Base-by-base conservation (phyloP, 2,329 filamentous ascomycete species). In the Trematosphaeria pertusa region DNA sequence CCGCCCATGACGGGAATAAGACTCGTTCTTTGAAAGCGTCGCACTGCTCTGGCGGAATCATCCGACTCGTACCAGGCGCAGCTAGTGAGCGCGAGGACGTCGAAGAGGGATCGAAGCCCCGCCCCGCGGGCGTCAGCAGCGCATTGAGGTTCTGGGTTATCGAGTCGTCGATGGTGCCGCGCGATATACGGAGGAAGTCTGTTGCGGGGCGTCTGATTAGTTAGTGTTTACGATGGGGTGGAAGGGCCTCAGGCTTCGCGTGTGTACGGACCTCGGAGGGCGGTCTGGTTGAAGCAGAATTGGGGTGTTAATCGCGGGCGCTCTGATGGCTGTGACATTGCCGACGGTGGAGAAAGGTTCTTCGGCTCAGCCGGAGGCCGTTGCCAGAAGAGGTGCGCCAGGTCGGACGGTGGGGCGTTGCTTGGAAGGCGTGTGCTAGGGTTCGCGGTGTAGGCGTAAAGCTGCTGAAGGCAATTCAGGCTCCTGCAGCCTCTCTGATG, bases 71-170 rank as follows among this genome's bases (percentile, higher is more conserved):
- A 21, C 36, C 43, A 3, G 75, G 61, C 0, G 82, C 73, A 31
- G 79, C 75, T 2, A 82, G 76, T 18, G 78, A 77, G 40, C 87
- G 83, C 11, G 81, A 76, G 0, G 86, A 82, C 1, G 91, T 96
- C 1, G 89, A 92, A 0, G 81, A 75, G 1, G 93, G 89, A 67
- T 96, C 88, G 73, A 96, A 97, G 12, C 85, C 84, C 30, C 74
- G 73, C 34, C 79, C 77, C 10, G 89, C 81, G 0, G 93, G 93
- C 1, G 87, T 92, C 34, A 90, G 76, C 28, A 97, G 82, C 1
- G 91, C 90, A 76, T 97, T 97, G 51, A 99, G 84, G 64, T 95
- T 93, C 66, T 96, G 92, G 1, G 86, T 85, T 65, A 99, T 97
- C 34, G 89, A 91, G 73, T 99, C 94, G 74, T 99, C 94, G 64